Conservation (phyloP, 805 yeast species). For the Naumovozyma baii region DNA sequence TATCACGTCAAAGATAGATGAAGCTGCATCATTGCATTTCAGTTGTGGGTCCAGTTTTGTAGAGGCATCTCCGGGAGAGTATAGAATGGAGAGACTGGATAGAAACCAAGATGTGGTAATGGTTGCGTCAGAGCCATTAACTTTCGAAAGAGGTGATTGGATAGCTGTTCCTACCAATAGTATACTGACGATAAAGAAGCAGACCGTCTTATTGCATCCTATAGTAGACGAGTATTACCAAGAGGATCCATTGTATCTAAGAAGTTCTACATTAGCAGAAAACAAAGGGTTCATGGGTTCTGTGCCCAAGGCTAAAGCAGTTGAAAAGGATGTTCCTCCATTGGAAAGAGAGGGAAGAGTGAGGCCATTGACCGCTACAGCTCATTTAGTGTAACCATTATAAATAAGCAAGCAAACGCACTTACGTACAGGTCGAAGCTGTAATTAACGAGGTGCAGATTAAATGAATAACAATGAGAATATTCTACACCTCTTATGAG, state of each 20-base stretch:
- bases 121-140: slow-evolving; percentile 93
- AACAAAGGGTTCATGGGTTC: slow-evolving; percentile 90
- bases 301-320: slow-evolving; percentile 55
- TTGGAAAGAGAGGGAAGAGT: slow-evolving; percentile 66
- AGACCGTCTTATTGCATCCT: slow-evolving; percentile 85
- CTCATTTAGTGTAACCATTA: slow-evolving; percentile 3
- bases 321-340: slow-evolving; percentile 56
- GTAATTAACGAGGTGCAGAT: no score
- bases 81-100: slow-evolving; percentile 87
- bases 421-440: no score
- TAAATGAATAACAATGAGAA: no score
- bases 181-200: slow-evolving; percentile 66
- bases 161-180: slow-evolving; percentile 93
- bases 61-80: slow-evolving; percentile 85
- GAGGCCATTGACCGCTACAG: slow-evolving; percentile 22
- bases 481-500: no score
- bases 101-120: slow-evolving; percentile 90
- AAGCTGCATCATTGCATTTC: slow-evolving; percentile 92
- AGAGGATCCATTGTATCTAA: slow-evolving; percentile 51
- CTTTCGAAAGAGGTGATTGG: slow-evolving; percentile 97
- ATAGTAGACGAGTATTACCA: slow-evolving; percentile 83
- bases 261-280: slow-evolving; percentile 78
- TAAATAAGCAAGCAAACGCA: no score
- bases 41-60: slow-evolving; percentile 87
- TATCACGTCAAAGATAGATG: slow-evolving; percentile 80